Evolutionary conservation across 805 yeast genomes (phyloP).

Genomic region (Kluyveromyces starmeri): DNA sequence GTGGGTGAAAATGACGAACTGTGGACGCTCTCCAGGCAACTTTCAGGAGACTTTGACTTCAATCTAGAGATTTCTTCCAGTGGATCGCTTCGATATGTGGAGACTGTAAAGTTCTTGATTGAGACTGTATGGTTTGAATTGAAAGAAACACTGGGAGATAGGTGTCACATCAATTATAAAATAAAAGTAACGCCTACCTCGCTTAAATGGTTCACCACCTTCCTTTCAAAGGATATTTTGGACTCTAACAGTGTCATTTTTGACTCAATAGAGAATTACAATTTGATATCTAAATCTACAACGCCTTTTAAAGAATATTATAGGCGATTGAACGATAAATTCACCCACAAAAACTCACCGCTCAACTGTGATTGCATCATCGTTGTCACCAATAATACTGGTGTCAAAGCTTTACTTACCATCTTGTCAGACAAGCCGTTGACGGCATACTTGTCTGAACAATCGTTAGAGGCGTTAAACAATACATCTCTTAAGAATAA

Average conservation of each 20-base stretch:
- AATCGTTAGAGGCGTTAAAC: slow-evolving; percentile 21
- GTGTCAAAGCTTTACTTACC: slow-evolving; percentile 28
- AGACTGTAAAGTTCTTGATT: slow-evolving; percentile 25
- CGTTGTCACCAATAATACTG: slow-evolving; percentile 27
- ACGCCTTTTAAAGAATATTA: slow-evolving; percentile 30
- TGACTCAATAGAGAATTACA: slow-evolving; percentile 12
- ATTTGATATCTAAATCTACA: slow-evolving; percentile 10
- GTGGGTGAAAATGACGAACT: slow-evolving; percentile 19
- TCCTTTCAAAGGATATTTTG: slow-evolving; percentile 16
- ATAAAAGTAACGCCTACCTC: slow-evolving; percentile 24
- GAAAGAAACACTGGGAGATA: slow-evolving; percentile 4
- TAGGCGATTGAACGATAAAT: slow-evolving; percentile 19
- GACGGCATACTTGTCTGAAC: slow-evolving; percentile 22
- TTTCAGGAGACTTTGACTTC: slow-evolving; percentile 9
- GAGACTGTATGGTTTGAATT: slow-evolving; percentile 19
- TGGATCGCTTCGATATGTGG: slow-evolving; percentile 29
- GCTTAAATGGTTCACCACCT: slow-evolving; percentile 27
- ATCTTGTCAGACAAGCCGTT: slow-evolving; percentile 28
- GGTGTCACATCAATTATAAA: slow-evolving; percentile 14
- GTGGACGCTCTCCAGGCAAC: slow-evolving; percentile 12
- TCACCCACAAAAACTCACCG: slow-evolving; percentile 9
- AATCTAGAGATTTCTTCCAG: slow-evolving; percentile 17
- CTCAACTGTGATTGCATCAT: slow-evolving; percentile 18
- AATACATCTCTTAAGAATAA: slow-evolving; percentile 14
- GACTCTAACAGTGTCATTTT: slow-evolving; percentile 15